A percentile compares a stretch with the other conserved stretches of the same genome.
Evolutionary conservation across 108 stramenopile genomes (phyloP).

Genomic region (Pseudonitzschia multiseries): DNA sequence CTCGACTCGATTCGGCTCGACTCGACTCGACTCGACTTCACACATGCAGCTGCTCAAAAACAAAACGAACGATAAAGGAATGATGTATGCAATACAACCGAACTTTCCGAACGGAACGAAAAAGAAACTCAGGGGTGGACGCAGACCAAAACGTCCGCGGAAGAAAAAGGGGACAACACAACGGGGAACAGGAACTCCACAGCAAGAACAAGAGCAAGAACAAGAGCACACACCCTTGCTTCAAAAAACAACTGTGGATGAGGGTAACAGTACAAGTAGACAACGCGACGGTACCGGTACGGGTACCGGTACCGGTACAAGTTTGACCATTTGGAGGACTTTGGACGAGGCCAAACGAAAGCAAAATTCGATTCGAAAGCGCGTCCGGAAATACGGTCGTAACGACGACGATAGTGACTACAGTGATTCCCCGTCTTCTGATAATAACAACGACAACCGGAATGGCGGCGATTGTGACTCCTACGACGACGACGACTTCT

Average conservation of each 20-base stretch:
- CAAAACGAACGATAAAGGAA: not conserved
- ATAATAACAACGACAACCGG: not conserved
- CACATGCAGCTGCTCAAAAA: no score
- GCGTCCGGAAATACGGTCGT: constrained; percentile 14
- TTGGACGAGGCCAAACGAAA: constrained; percentile 1
- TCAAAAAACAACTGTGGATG: no score
- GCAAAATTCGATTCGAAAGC: constrained; percentile 17
- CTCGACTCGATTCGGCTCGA: no score
- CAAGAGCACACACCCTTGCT: no score
- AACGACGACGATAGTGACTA: constrained; percentile 15
- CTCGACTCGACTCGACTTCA: no score
- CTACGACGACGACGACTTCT: constrained; percentile 15
- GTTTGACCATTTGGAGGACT: not conserved
- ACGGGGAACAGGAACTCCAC: not conserved
- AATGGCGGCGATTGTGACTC: not conserved
- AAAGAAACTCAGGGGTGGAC: not conserved
- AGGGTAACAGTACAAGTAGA: no score
- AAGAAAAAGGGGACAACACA: not conserved
- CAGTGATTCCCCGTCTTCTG: constrained; percentile 3
- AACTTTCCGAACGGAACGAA: not conserved
- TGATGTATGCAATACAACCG: not conserved
- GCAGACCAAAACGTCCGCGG: not conserved
- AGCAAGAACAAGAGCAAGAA: not conserved
- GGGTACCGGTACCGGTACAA: no score
- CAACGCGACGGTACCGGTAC: no score